Percentiles rank a stretch among this genome's conserved stretches.
These are phyloP conservation scores for Aspergillus ochraceus DNA, from an alignment of 2,329 filamentous ascomycete species.

Conservation along the genomic window DNA sequence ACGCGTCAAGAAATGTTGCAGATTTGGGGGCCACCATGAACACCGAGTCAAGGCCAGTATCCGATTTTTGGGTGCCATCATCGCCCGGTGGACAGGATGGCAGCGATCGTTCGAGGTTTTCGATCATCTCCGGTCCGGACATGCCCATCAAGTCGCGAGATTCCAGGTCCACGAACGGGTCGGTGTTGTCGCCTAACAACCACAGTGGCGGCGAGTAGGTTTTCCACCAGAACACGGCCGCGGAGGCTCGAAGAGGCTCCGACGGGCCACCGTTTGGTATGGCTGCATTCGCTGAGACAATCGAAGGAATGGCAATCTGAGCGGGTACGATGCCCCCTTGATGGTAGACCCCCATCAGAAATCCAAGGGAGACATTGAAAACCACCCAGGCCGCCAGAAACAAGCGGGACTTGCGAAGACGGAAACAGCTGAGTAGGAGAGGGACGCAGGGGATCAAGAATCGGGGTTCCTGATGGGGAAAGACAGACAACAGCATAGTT, in stretches of 20 bases:
- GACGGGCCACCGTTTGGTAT: slow-evolving; percentile 3
- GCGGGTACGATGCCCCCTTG: slow-evolving; percentile 54
- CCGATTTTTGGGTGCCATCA: slow-evolving; percentile 3
- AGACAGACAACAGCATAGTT: slow-evolving; percentile 44
- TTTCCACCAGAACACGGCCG: slow-evolving; percentile 55
- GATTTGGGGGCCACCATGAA: slow-evolving; percentile 50
- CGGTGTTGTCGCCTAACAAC: slow-evolving; percentile 45
- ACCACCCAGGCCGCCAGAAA: slow-evolving; percentile 49
- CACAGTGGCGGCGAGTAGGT: slow-evolving; percentile 55
- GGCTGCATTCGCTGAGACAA: slow-evolving; percentile 31
- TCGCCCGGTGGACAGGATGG: slow-evolving; percentile 29
- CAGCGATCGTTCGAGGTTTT: slow-evolving; percentile 35
- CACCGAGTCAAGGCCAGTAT: slow-evolving; percentile 21
- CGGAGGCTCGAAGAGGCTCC: slow-evolving; percentile 17
- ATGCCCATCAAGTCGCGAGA: slow-evolving; percentile 53
- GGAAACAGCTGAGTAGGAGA: slow-evolving; percentile 51
- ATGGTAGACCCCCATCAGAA: slow-evolving; percentile 55
- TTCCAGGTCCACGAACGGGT: slow-evolving; percentile 32
- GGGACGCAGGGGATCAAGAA: slow-evolving; percentile 54
- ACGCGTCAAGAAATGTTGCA: slow-evolving; percentile 44
- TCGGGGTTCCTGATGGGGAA: slow-evolving; percentile 54
- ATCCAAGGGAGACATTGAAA: slow-evolving; percentile 51
- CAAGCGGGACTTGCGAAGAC: slow-evolving; percentile 39
- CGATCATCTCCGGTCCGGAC: slow-evolving; percentile 41
- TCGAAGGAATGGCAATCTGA: slow-evolving; percentile 47